A percentile compares a stretch with the other conserved stretches of the same genome.
Evolutionary conservation across 2,329 filamentous ascomycete species (phyloP).

Genomic region (Pestalotiopsis sp.): DNA sequence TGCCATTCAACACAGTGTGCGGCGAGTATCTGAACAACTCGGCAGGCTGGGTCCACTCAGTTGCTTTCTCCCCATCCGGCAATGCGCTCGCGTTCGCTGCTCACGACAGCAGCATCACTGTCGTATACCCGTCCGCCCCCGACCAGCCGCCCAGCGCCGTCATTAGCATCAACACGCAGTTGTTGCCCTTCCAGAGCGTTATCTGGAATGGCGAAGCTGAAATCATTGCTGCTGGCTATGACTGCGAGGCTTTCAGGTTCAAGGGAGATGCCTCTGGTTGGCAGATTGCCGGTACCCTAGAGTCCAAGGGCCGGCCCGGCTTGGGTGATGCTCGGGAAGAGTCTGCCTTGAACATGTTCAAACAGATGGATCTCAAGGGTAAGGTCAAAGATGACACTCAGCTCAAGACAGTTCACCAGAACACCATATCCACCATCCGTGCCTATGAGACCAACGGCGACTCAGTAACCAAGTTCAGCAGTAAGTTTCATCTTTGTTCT

Average conservation of each 20-base stretch:
- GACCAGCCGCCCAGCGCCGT: constrained; percentile 92
- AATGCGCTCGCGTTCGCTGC: constrained; percentile 92
- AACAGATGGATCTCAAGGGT: constrained; percentile 97
- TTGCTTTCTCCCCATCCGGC: constrained; percentile 89
- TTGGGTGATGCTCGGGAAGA: constrained; percentile 74
- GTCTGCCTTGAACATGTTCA: constrained; percentile 96
- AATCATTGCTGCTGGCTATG: constrained; percentile 93
- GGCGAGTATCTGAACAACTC: constrained; percentile 96
- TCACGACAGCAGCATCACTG: constrained; percentile 94
- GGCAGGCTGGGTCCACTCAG: constrained; percentile 93
- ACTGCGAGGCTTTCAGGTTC: constrained; percentile 88
- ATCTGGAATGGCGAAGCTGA: constrained; percentile 92
- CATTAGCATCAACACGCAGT: constrained; percentile 84
- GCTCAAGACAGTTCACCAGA: constrained; percentile 94
- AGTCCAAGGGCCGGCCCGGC: constrained; percentile 68
- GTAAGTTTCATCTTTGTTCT: constrained; percentile 55
- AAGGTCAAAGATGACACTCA: constrained; percentile 91
- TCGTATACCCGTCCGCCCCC: constrained; percentile 90
- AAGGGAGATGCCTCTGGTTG: constrained; percentile 78
- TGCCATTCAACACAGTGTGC: constrained; percentile 98
- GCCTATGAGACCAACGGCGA: constrained; percentile 70
- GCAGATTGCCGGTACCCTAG: constrained; percentile 80
- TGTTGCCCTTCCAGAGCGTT: constrained; percentile 89
- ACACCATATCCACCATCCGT: constrained; percentile 87
- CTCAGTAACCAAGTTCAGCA: constrained; percentile 79